Conservation (phyloP, 2,329 filamentous ascomycete species). For the Cladosporium sp. region DNA sequence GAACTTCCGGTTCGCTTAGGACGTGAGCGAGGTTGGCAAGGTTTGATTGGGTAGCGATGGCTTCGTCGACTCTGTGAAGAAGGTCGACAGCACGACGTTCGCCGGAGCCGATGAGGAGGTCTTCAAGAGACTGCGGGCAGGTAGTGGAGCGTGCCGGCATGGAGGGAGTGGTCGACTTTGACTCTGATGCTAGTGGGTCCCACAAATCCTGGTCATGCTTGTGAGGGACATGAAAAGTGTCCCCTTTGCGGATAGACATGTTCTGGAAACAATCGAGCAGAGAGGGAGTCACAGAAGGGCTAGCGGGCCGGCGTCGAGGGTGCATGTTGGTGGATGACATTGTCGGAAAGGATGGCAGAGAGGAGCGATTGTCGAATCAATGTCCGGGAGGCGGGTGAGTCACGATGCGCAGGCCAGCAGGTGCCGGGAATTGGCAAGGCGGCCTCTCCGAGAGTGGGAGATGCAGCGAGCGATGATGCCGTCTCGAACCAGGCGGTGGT, state of each 20-base stretch:
- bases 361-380: slow-evolving; percentile 17
- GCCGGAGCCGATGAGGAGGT: slow-evolving; percentile 48
- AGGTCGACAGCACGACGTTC: slow-evolving; percentile 47
- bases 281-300: slow-evolving; percentile 39
- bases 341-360: not conserved
- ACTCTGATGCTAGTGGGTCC: slow-evolving; percentile 36
- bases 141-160: slow-evolving; percentile 52
- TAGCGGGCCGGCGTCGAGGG: slow-evolving; percentile 48
- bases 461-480: not conserved
- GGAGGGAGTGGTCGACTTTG: slow-evolving; percentile 32
- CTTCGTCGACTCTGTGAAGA: slow-evolving; percentile 48
- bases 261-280: slow-evolving; percentile 40
- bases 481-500: not conserved
- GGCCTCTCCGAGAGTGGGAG: not conserved
- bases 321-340: slow-evolving; percentile 36
- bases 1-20: slow-evolving; percentile 50
- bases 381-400: slow-evolving; percentile 8
- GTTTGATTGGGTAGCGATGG: slow-evolving; percentile 39
- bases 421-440: slow-evolving; percentile 12
- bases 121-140: slow-evolving; percentile 50
- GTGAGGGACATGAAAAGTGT: slow-evolving; percentile 50
- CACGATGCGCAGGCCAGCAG: slow-evolving; percentile 13
- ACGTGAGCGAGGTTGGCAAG: slow-evolving; percentile 39
- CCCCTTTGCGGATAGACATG: slow-evolving; percentile 50
- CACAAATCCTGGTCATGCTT: slow-evolving; percentile 43